These are phyloP conservation scores for Pichia gijzeniarum DNA, from an alignment of 805 yeast species.

Conservation along the genomic window DNA sequence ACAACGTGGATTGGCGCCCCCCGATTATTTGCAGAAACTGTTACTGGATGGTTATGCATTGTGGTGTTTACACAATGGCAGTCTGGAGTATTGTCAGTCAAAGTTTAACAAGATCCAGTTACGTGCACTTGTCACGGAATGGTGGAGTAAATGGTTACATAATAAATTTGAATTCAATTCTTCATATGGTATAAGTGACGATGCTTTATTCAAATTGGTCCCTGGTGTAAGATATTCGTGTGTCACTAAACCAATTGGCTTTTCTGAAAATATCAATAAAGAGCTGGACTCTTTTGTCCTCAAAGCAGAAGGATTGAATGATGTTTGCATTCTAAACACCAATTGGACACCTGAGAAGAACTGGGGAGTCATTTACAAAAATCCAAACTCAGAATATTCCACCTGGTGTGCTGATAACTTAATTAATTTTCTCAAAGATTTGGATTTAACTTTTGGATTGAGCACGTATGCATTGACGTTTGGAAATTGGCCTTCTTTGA, in stretches of 20 bases:
- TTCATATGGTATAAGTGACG: slow-evolving; percentile 23
- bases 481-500: slow-evolving; percentile 24
- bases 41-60: slow-evolving; percentile 28
- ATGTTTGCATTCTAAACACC: slow-evolving; percentile 23
- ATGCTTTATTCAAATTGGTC: slow-evolving; percentile 31
- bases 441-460: slow-evolving; percentile 23
- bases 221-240: slow-evolving; percentile 27
- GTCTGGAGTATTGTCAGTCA: slow-evolving; percentile 12
- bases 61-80: slow-evolving; percentile 31
- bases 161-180: slow-evolving; percentile 24
- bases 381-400: slow-evolving; percentile 11
- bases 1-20: slow-evolving; percentile 26
- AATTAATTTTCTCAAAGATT: slow-evolving; percentile 21
- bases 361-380: slow-evolving; percentile 26
- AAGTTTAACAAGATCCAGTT: slow-evolving; percentile 2
- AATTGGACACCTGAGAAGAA: slow-evolving; percentile 28
- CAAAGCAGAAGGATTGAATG: slow-evolving; percentile 14
- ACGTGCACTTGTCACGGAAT: slow-evolving; percentile 14
- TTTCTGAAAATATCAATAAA: slow-evolving; percentile 23
- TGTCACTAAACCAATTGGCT: slow-evolving; percentile 25
- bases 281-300: slow-evolving; percentile 15
- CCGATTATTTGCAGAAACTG: slow-evolving; percentile 29
- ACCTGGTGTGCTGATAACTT: slow-evolving; percentile 17
- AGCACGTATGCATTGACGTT: slow-evolving; percentile 22
- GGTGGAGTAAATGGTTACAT: slow-evolving; percentile 36